Evolutionary conservation across 2,329 filamentous ascomycete genomes (phyloP).

Genomic region (Cladosporium sp.): DNA sequence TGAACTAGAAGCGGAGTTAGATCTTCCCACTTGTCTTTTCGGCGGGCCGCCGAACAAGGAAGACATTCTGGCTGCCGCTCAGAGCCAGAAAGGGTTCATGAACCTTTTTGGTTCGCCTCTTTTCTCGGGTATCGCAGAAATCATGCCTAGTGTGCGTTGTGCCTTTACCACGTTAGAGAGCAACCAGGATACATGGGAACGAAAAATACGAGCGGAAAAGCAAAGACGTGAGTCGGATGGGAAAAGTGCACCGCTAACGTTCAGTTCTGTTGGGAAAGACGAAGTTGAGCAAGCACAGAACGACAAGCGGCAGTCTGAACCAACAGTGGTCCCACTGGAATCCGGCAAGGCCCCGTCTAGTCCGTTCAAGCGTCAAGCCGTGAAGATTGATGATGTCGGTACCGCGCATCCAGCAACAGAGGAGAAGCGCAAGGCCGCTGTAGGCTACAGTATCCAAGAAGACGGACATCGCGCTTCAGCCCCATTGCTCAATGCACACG

Average conservation of each 20-base stretch:
- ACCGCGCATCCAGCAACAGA: slow-evolving; percentile 28
- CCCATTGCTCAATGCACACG: slow-evolving; percentile 25
- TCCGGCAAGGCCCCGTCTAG: slow-evolving; percentile 26
- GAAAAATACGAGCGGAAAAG: slow-evolving; percentile 65
- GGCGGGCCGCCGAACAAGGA: slow-evolving; percentile 75
- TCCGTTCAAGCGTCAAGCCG: slow-evolving; percentile 25
- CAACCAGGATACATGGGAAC: slow-evolving; percentile 75
- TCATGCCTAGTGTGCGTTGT: slow-evolving; percentile 82
- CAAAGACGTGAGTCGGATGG: slow-evolving; percentile 41
- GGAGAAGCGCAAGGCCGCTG: slow-evolving; percentile 28
- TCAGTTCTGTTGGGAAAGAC: slow-evolving; percentile 32
- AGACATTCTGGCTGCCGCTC: slow-evolving; percentile 77
- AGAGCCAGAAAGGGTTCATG: slow-evolving; percentile 94
- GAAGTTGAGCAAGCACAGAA: slow-evolving; percentile 37
- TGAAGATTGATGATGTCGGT: slow-evolving; percentile 19
- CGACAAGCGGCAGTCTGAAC: slow-evolving; percentile 33
- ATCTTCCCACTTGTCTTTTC: slow-evolving; percentile 84
- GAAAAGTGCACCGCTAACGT: slow-evolving; percentile 33
- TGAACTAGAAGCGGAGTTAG: slow-evolving; percentile 83
- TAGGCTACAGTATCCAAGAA: slow-evolving; percentile 22
- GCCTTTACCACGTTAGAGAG: slow-evolving; percentile 76
- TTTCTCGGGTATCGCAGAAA: slow-evolving; percentile 82
- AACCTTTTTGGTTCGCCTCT: slow-evolving; percentile 90
- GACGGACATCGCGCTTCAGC: slow-evolving; percentile 32
- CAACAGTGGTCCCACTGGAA: slow-evolving; percentile 26